Percentiles rank a stretch among this genome's conserved stretches.
phyloP scores from a whole-genome alignment of 169 alveolate species.

The Toxoplasma gondii region DNA sequence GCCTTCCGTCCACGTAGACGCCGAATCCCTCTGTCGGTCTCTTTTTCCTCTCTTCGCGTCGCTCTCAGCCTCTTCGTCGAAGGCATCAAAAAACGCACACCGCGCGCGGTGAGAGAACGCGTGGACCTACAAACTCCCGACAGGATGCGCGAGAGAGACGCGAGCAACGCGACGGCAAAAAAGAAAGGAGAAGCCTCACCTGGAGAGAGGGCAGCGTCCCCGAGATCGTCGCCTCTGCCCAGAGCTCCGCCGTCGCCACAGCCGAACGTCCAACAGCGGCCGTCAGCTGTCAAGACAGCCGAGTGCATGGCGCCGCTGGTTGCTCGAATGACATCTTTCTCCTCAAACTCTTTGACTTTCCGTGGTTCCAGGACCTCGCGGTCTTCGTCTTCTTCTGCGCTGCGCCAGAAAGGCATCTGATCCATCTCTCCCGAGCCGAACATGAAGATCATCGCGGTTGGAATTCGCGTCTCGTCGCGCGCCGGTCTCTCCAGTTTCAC shows the following conservation, averaged over 20 bases:
- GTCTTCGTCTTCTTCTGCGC: constrained; percentile 35
- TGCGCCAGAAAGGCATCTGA: constrained; percentile 40
- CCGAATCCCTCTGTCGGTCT: too few species aligned
- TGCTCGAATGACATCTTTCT: constrained; percentile 22
- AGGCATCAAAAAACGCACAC: too few species aligned
- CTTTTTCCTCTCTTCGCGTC: too few species aligned
- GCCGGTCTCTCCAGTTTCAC: not conserved
- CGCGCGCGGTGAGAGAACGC: too few species aligned
- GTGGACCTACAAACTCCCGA: too few species aligned
- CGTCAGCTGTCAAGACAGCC: constrained; percentile 48
- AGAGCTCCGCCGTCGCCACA: constrained; percentile 57
- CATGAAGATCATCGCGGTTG: constrained; percentile 23
- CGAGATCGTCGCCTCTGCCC: constrained; percentile 14
- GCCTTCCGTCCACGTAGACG: too few species aligned
- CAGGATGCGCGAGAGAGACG: too few species aligned
- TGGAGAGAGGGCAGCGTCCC: not conserved
- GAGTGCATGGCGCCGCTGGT: constrained; percentile 58
- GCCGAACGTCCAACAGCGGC: constrained; percentile 55
- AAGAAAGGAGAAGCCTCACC: not conserved
- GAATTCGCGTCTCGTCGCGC: not conserved
- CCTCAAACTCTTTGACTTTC: not conserved
- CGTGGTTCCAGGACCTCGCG: constrained; percentile 56
- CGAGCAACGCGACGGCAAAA: too few species aligned
- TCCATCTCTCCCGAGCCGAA: constrained; percentile 55
- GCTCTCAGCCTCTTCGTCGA: too few species aligned